Conservation (phyloP, 768 basidiomycete genomes). For the Boletellus ananiceps region DNA sequence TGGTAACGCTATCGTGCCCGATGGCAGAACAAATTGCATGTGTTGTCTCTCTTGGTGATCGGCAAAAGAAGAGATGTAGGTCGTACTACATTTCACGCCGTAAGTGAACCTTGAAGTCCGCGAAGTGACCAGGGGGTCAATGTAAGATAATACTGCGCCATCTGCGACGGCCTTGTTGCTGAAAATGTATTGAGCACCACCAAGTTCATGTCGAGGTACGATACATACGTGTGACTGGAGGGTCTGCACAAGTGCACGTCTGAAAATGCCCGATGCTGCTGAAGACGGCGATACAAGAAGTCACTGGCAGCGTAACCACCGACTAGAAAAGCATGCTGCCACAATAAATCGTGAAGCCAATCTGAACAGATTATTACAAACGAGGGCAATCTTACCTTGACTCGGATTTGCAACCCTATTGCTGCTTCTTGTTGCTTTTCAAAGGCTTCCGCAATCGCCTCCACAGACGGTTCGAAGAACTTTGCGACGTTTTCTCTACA, state of each 20-base stretch:
- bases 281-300: constrained; percentile 41
- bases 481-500: constrained; percentile 33
- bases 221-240: constrained; percentile 44
- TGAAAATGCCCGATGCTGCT: constrained; percentile 30
- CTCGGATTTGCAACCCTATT: constrained; percentile 18
- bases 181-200: background rate
- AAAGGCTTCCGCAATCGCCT: constrained; percentile 34
- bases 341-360: background rate
- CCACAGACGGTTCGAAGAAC: constrained; percentile 42
- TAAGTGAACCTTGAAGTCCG: constrained; percentile 42
- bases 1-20: constrained; percentile 30
- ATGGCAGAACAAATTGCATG: constrained; percentile 15
- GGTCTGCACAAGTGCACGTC: constrained; percentile 44
- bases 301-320: constrained; percentile 49
- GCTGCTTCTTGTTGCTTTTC: constrained; percentile 22
- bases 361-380: background rate
- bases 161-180: constrained; percentile 50
- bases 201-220: no score
- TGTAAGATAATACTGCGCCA: constrained; percentile 36
- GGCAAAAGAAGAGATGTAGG: constrained; percentile 24
- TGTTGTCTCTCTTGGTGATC: constrained; percentile 35
- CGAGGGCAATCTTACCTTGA: constrained; percentile 15
- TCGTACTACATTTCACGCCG: constrained; percentile 28
- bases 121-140: constrained; percentile 40
- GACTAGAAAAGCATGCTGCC: constrained; percentile 42